Conservation (phyloP, 371 early-diverging fungal genomes). For the Basidiobolus meristosporus region DNA sequence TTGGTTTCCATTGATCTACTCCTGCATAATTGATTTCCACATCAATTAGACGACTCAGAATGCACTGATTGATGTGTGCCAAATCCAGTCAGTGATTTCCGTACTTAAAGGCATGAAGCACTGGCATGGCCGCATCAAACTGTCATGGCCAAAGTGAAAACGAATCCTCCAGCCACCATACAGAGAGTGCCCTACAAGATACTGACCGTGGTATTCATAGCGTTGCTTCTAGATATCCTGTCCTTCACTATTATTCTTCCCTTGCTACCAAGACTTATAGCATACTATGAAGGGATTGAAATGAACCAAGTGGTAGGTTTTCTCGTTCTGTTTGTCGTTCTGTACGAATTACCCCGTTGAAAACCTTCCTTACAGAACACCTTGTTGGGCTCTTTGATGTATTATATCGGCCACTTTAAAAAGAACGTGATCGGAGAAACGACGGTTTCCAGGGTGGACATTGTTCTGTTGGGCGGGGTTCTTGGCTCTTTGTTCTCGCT, state of each 20-base stretch:
- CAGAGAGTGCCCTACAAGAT: no score
- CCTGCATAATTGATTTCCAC: no score
- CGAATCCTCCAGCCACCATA: no score
- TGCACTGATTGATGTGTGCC: no score
- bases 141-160: no score
- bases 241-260: slow-evolving; percentile 95
- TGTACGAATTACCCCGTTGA: neutral
- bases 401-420: slow-evolving; percentile 12
- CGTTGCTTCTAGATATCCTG: slow-evolving; percentile 80
- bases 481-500: slow-evolving; percentile 85
- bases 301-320: slow-evolving; percentile 19
- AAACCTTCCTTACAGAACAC: slow-evolving; percentile 8
- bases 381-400: slow-evolving; percentile 11
- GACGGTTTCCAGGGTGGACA: slow-evolving; percentile 31
- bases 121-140: no score
- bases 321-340: neutral
- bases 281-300: slow-evolving; percentile 31
- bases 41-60: no score
- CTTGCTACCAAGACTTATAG: slow-evolving; percentile 57
- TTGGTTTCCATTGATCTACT: no score
- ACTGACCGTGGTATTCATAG: slow-evolving; percentile 39
- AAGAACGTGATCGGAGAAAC: neutral
- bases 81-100: no score
- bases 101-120: no score
- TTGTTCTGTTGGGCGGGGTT: slow-evolving; percentile 82